Percentiles rank a stretch among this genome's conserved stretches.
Evolutionary conservation across 2,329 filamentous ascomycete genomes (phyloP).

Genomic region (Aspergillus pseudotamarii): DNA sequence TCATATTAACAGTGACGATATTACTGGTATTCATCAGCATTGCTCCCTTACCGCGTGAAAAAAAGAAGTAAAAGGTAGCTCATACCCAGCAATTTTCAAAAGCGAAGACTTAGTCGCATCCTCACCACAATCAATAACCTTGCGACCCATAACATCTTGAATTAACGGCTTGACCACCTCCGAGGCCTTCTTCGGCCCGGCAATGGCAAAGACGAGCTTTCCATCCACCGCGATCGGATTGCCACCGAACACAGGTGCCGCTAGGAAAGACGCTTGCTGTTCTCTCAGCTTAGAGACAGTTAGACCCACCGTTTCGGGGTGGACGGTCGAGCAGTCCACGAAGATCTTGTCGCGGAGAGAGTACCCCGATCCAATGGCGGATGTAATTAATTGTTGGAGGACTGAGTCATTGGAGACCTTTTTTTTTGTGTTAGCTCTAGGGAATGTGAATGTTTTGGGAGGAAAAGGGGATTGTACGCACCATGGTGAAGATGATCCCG

Average conservation of each 20-base stretch:
- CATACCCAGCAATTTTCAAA: constrained; percentile 49
- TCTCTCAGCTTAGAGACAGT: constrained; percentile 37
- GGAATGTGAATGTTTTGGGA: not conserved
- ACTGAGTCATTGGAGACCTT: constrained; percentile 47
- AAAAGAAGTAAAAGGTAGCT: constrained; percentile 2
- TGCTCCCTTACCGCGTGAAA: not conserved
- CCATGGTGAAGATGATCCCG: constrained; percentile 45
- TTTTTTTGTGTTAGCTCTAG: constrained; percentile 18
- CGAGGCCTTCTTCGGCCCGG: constrained; percentile 38
- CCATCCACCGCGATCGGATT: constrained; percentile 48
- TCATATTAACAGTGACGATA: constrained; percentile 47
- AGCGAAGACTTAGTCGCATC: constrained; percentile 47
- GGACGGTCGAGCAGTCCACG: constrained; percentile 83
- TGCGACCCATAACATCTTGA: constrained; percentile 48
- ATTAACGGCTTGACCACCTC: constrained; percentile 44
- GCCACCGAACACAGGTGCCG: constrained; percentile 50
- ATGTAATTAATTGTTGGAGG: constrained; percentile 34
- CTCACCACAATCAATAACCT: constrained; percentile 47
- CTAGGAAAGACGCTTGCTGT: constrained; percentile 41
- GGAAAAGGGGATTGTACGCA: constrained; percentile 14
- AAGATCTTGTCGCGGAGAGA: constrained; percentile 72
- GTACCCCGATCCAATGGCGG: constrained; percentile 27
- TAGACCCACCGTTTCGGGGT: constrained; percentile 65
- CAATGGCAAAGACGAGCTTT: constrained; percentile 50
- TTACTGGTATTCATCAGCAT: constrained; percentile 31